Percentiles rank a stretch among this genome's conserved stretches.
Conservation (phyloP, 1,284 basidiomycete genomes). For the Microbotryomycetes sp. region DNA sequence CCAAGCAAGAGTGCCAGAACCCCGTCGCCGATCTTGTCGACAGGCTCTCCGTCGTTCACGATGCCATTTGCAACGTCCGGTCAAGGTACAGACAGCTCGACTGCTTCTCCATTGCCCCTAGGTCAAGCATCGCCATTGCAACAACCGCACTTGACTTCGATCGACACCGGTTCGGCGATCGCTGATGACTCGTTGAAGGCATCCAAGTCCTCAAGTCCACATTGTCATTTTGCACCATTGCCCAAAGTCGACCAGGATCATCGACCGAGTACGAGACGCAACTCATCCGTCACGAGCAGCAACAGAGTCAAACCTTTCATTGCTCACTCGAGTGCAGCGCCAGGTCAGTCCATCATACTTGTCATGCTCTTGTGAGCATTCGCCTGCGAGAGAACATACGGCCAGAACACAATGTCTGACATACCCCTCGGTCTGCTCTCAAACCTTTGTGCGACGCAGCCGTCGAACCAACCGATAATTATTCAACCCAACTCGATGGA, state of each 20-base stretch:
- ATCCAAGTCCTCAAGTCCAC: conserved; percentile 13
- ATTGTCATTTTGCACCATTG: conserved; percentile 33
- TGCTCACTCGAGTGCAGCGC: neutral
- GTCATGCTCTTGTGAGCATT: no score
- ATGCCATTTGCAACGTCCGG: neutral
- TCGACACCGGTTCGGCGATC: neutral
- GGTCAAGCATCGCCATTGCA: neutral
- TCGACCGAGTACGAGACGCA: conserved; percentile 21
- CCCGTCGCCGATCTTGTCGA: neutral
- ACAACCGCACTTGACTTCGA: neutral
- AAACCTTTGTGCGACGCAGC: neutral
- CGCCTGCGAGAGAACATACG: no score
- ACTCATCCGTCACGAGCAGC: conserved; percentile 11
- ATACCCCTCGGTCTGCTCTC: no score
- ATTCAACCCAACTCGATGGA: neutral
- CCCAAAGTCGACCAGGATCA: conserved; percentile 23
- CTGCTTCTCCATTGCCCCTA: neutral
- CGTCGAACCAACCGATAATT: neutral
- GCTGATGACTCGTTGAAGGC: neutral
- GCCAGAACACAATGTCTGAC: no score
- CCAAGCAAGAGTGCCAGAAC: neutral
- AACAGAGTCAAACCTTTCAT: conserved; percentile 11
- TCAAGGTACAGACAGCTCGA: neutral
- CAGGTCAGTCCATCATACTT: no score
- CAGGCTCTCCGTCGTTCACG: neutral